Evolutionary conservation across 2,329 filamentous ascomycete species (phyloP), one percentile per base, ranked within the genome.

Genomic region (Zasmidium citrigriseum): DNA sequence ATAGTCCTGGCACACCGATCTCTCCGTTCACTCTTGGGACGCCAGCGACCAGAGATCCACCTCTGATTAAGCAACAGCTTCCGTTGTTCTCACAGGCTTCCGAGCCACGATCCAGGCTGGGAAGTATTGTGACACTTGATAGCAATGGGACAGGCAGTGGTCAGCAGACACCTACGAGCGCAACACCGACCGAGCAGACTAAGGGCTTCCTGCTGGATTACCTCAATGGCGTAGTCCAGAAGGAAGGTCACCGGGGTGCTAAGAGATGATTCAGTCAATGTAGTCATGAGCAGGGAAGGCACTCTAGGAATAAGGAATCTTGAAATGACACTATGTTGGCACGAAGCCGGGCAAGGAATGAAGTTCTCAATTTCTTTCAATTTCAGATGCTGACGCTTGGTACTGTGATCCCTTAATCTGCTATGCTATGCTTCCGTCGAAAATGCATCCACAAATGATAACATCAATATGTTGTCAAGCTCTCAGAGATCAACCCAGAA

Each of bases 401-500:
- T 47, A 21, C 45, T 22, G 45, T 47, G 20, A 21, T n/a, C 12
- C 45, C 20, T n/a, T 25, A 11, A 16, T n/a, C 20, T 38, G 49
- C 49, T 52, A 52, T 52, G 49, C 49, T 20, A n/a, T 34, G 38
- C 24, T 34, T 34, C 11, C 25, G n/a, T n/a, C n/a, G n/a, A n/a
- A n/a, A n/a, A n/a, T n/a, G n/a, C n/a, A n/a, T n/a, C n/a, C n/a
- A n/a, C n/a, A n/a, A n/a, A n/a, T n/a, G n/a, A n/a, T n/a, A n/a
- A n/a, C n/a, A n/a, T n/a, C n/a, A n/a, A n/a, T n/a, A n/a, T n/a
- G n/a, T n/a, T n/a, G n/a, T n/a, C n/a, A 25, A 46, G 24, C 5
- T 20, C 4, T 55, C 49, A 64, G 29, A 73, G 49, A 34, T 78
- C 72, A 54, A 79, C 71, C 38, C 67, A 70, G 62, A 78, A 83